Evolutionary conservation across 2,329 filamentous ascomycete genomes (phyloP).

Genomic region (Stenocarpella maydis): DNA sequence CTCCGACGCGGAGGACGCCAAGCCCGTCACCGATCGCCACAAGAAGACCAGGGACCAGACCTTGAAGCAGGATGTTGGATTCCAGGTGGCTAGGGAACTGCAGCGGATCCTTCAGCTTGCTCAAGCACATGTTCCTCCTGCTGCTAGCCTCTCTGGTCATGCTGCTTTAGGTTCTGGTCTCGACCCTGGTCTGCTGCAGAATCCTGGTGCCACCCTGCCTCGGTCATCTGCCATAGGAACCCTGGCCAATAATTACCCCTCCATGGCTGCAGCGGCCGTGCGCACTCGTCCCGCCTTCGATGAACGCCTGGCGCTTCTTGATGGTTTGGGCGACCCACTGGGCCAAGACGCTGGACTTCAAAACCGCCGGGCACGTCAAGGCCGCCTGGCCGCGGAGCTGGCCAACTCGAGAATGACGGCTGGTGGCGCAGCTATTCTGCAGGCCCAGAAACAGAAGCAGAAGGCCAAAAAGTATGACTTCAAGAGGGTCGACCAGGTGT

Average conservation of each 20-base stretch:
- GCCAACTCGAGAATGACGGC: no score
- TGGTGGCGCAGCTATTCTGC: neutral
- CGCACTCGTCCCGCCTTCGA: neutral
- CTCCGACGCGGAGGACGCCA: neutral
- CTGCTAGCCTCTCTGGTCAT: neutral
- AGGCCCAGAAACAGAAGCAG: conserved; percentile 32
- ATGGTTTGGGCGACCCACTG: neutral
- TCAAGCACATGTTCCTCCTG: neutral
- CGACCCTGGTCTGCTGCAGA: neutral
- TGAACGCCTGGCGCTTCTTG: neutral
- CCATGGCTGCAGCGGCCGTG: neutral
- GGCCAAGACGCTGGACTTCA: neutral
- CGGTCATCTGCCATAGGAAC: neutral
- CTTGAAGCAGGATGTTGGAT: neutral
- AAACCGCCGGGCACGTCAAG: neutral
- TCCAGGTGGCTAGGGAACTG: conserved; percentile 7
- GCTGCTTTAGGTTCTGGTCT: neutral
- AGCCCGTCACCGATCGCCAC: neutral
- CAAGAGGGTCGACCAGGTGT: conserved; percentile 63
- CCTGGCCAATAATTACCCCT: neutral
- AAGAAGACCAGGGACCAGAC: neutral
- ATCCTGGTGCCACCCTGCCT: neutral
- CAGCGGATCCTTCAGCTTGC: conserved; percentile 24
- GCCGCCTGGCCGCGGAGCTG: neutral
- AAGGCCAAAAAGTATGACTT: conserved; percentile 48